Evolutionary conservation across 306 rosid species (phyloP).

Genomic region (Cucurbita pepo): DNA sequence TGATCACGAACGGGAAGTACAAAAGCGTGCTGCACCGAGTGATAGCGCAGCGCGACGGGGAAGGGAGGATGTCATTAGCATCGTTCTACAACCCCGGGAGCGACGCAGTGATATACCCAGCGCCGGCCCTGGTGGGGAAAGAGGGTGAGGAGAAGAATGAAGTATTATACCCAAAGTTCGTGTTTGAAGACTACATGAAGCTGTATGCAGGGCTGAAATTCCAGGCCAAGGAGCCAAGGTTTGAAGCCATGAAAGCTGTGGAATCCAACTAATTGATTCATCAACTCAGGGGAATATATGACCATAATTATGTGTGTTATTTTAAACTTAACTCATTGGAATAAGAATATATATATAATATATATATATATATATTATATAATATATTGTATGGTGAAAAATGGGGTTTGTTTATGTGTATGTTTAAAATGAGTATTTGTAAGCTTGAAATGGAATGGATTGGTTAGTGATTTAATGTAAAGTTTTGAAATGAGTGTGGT

Average conservation of each 20-base stretch:
- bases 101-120: constrained; percentile 73
- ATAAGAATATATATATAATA: too few species aligned
- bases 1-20: constrained; percentile 61
- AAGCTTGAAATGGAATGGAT: too few species aligned
- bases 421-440: too few species aligned
- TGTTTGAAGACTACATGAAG: constrained; percentile 84
- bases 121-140: constrained; percentile 51
- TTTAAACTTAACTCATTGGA: too few species aligned
- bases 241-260: constrained; percentile 56
- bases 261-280: constrained; percentile 3
- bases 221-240: constrained; percentile 77
- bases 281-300: background rate
- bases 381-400: too few species aligned
- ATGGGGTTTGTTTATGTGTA: too few species aligned
- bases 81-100: constrained; percentile 85
- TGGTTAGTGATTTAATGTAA: too few species aligned
- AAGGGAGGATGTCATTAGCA: constrained; percentile 72
- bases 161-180: constrained; percentile 78
- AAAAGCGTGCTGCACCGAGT: constrained; percentile 84
- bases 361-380: too few species aligned
- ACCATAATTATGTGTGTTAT: background rate
- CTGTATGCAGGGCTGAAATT: constrained; percentile 57
- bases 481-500: too few species aligned
- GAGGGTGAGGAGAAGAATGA: constrained; percentile 43
- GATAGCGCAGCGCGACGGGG: constrained; percentile 61